Base-by-base conservation (phyloP, 2,329 filamentous ascomycete species). In the Ophiocordyceps camponoti-saundersi region DNA sequence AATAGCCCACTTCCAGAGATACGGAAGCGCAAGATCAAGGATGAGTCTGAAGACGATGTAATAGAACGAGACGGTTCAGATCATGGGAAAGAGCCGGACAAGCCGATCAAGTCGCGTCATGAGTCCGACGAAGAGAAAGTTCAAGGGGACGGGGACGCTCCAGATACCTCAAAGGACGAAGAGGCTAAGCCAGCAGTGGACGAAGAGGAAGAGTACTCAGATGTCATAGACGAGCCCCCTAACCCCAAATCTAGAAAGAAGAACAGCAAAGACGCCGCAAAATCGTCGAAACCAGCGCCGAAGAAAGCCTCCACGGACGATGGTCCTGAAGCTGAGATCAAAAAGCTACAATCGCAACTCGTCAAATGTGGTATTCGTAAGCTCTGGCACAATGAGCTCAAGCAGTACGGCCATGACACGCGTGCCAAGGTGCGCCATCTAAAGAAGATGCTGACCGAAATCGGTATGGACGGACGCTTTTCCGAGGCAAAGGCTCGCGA, bases 311-410 rank as follows among this genome's bases (percentile, higher is more conserved):
- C 30, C 45, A 18, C 62, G 2, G 58, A 65, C 18, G 59, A 87
- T 51, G 76, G 82, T 0, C 75, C 88, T 50, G 78, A 86, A 49
- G 79, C 76, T 3, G 85, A 94, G 60, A 83, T 95, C 59, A 96
- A 95, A 63, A 83, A 80, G 44, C 70, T 96, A 3, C 90, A 96
- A 65, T 77, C 79, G 10, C 87, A 90, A 63, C 74, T 98, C 7
- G 66, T 82, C 43, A 95, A 95, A 63, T 98, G 90, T 57, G 90
- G 90, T 29, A 78, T 95, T 47, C 82, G 87, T 46, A 96, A 95
- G 60, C 76, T 95, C 50, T 98, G 92, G 90, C 77, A 75, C 45
- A 79, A 82, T 52, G 87, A 95, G 63, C 72, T 98, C 26, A 85
- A 85, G 60, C 70, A 79, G 47, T 88, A 77, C 56, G 74, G 73